These are phyloP conservation scores for Didymella pomorum DNA, from an alignment of 2,329 filamentous ascomycete genomes.

Conservation along the genomic window DNA sequence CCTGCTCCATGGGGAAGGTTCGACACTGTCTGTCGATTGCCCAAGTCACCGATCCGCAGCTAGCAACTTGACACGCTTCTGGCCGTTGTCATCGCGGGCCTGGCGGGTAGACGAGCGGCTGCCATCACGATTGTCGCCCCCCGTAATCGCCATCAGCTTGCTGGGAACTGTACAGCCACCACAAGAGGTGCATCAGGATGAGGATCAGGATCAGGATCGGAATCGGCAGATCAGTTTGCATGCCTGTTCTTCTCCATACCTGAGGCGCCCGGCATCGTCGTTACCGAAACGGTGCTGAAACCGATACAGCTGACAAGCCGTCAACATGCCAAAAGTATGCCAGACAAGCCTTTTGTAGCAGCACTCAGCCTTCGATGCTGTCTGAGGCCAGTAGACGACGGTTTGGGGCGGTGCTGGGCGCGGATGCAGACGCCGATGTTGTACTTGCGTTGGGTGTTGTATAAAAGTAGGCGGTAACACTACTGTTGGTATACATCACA, in stretches of 20 bases:
- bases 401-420: slow-evolving; percentile 29
- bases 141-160: no score
- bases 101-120: no score
- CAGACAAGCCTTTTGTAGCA: slow-evolving; percentile 16
- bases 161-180: no score
- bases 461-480: slow-evolving; percentile 23
- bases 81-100: neutral
- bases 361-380: slow-evolving; percentile 5
- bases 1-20: slow-evolving; percentile 14
- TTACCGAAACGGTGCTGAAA: slow-evolving; percentile 37
- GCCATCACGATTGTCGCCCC: no score
- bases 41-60: neutral
- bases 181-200: no score
- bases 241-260: neutral
- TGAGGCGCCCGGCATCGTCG: slow-evolving; percentile 11
- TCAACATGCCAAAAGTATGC: slow-evolving; percentile 12
- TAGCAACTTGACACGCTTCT: neutral
- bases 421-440: neutral
- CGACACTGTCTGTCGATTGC: neutral
- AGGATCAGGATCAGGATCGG: no score
- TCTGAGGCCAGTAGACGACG: slow-evolving; percentile 16
- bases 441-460: slow-evolving; percentile 4
- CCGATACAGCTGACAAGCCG: slow-evolving; percentile 33
- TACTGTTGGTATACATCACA: neutral
- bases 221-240: neutral